Percentiles rank a stretch among this genome's conserved stretches.
Evolutionary conservation across 495 filamentous ascomycete species (phyloP).

Genomic region (Lophiostoma macrostomum): DNA sequence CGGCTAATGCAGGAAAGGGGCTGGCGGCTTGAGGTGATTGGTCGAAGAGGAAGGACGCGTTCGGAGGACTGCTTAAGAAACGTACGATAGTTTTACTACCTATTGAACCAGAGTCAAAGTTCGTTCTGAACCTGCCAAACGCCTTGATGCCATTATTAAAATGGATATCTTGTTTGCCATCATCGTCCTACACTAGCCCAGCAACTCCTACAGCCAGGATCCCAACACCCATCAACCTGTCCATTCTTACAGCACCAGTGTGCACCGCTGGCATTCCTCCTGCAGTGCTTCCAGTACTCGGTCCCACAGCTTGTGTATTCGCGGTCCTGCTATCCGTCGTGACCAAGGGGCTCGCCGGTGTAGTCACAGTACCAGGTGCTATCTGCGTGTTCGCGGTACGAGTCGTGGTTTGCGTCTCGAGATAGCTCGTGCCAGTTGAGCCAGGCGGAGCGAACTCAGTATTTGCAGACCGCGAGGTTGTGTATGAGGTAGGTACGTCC

Average conservation of each 20-base stretch:
- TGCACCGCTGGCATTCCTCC: neutral
- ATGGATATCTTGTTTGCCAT: no score
- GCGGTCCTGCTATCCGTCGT: constrained; percentile 8
- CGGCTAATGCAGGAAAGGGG: no score
- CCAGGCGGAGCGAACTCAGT: neutral
- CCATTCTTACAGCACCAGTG: constrained; percentile 2
- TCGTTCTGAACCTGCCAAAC: no score
- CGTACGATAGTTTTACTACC: no score
- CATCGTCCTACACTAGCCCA: neutral
- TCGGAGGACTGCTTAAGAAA: no score
- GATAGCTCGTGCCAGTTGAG: neutral
- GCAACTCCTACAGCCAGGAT: neutral
- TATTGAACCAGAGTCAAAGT: no score
- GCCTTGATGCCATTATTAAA: no score
- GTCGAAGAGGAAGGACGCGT: no score
- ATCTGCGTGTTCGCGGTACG: constrained; percentile 1
- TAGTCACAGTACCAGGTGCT: neutral
- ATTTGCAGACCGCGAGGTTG: neutral
- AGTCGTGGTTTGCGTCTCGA: constrained; percentile 1
- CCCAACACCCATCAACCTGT: neutral
- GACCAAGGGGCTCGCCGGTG: neutral
- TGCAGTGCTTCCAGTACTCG: neutral
- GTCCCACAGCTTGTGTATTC: constrained; percentile 8
- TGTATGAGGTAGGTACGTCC: neutral
- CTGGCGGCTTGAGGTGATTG: no score